These are phyloP conservation scores for Colletotrichum caudatum DNA, from an alignment of 2,329 filamentous ascomycete genomes.

Conservation along the genomic window DNA sequence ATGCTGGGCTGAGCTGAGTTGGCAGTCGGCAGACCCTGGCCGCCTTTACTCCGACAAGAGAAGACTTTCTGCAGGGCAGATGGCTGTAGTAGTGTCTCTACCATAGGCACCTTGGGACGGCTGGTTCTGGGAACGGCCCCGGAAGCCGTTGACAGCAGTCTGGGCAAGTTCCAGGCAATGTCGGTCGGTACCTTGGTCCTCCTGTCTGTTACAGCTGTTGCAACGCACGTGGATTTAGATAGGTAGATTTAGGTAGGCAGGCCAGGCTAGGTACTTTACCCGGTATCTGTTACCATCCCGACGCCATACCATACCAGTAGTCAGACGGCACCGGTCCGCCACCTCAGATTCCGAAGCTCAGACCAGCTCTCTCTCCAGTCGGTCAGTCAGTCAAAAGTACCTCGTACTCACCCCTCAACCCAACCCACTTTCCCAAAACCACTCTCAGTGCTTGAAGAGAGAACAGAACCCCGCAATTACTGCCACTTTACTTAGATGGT, in stretches of 20 bases:
- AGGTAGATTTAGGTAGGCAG: constrained; percentile 11
- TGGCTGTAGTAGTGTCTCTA: neutral
- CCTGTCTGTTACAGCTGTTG: neutral
- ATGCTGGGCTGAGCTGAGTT: constrained; percentile 14
- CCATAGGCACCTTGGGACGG: constrained; percentile 3
- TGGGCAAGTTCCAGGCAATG: constrained; percentile 6
- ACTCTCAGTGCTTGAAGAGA: constrained; percentile 2
- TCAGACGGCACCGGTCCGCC: neutral
- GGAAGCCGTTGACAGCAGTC: constrained; percentile 31
- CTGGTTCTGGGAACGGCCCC: constrained; percentile 2
- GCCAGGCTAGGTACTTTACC: neutral
- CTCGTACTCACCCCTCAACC: fast-evolving
- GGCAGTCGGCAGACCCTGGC: constrained; percentile 18
- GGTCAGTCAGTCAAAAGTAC: neutral
- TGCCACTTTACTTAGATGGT: constrained; percentile 3
- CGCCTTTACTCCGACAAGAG: constrained; percentile 9
- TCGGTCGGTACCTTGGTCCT: neutral
- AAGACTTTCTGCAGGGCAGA: neutral
- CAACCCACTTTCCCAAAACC: neutral
- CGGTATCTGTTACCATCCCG: constrained; percentile 22
- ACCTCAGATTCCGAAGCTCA: constrained; percentile 21
- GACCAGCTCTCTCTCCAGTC: neutral
- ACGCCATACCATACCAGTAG: neutral
- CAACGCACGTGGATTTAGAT: constrained; percentile 30
- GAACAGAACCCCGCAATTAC: constrained; percentile 32